Base-by-base conservation (phyloP, 148 eudicot genomes). In the Fagopyrum tataricum region DNA sequence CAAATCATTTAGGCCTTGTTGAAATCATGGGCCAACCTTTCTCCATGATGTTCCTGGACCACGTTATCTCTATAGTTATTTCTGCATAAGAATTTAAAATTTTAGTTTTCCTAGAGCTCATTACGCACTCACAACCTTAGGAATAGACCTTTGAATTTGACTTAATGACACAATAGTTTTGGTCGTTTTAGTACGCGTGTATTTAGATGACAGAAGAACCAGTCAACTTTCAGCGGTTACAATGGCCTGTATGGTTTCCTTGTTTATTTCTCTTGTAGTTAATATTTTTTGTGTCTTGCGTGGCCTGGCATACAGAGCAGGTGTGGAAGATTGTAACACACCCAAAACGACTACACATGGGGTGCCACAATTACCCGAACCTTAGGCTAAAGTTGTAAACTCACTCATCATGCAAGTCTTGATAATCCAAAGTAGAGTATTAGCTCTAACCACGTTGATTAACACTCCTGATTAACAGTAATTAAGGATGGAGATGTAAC, bases 1-100 rank as follows among this genome's bases (percentile, higher is more conserved):
- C 44, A 64, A 64, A 37, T 64, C 69, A 64, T 64, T 64, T 42
- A 61, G 69, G 69, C 17, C 15, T 5, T 64, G 69, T 64, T 64
- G 11, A 64, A 31, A 64, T 37, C 69, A 31, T 15, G 69, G 69
- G 12, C 44, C 69, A 39, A 39, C 43, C 10, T 64, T 64, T 37
- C 69, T 31, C n/a, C 69, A 64, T 64, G 69, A 31, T 64, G 42
- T 39, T 37, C 18, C 43, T 64, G 69, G 69, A 64, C 43, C 69
- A 64, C 43, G 43, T 64, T 64, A 64, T 39, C 20, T 64, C 69
- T 31, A 31, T 39, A 14, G 69, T 64, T 10, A 18, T 55, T 6
- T 31, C 44, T 31, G 18, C 42, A 13, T 13, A 39, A 5, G 43
- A 18, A 31, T 14, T 39, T 64, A 64, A 37, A 43, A 43, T 64